Conservation (phyloP, 345 rosid genomes). For the Trapa bicornis region DNA sequence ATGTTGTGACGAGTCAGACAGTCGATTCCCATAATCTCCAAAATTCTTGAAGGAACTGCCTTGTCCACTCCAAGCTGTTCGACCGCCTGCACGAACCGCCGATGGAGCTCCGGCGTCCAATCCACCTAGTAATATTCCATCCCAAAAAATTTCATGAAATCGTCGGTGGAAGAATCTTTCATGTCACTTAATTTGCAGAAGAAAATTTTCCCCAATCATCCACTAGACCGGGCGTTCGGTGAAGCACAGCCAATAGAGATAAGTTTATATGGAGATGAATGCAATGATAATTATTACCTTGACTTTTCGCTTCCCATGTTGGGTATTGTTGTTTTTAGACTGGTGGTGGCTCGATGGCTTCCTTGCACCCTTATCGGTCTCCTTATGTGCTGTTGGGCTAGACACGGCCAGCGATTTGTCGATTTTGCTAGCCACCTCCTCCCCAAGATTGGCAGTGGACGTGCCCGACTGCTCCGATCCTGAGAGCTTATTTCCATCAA, state of each 20-base stretch:
- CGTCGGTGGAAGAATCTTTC: too few relatives aligned
- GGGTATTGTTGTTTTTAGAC: constrained; percentile 19
- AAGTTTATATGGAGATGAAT: neutral
- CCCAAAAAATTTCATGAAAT: neutral
- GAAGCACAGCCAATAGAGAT: too few relatives aligned
- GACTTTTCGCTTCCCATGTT: constrained; percentile 41
- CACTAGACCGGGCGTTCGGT: neutral
- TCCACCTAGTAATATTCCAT: constrained; percentile 45
- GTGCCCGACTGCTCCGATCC: constrained; percentile 4
- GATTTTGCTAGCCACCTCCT: constrained; percentile 27
- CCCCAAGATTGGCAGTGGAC: constrained; percentile 15
- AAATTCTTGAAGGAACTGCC: constrained; percentile 94
- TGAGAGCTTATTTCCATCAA: constrained; percentile 17
- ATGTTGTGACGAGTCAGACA: constrained; percentile 95
- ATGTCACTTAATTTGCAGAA: too few relatives aligned
- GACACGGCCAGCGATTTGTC: constrained; percentile 18
- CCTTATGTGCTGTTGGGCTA: constrained; percentile 15
- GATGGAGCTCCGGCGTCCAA: constrained; percentile 94
- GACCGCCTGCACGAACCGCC: constrained; percentile 93
- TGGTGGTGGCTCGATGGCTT: constrained; percentile 23
- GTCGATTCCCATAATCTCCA: constrained; percentile 73
- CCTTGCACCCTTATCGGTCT: constrained; percentile 31
- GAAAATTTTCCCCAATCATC: too few relatives aligned
- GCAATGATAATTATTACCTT: constrained; percentile 23
- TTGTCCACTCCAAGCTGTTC: constrained; percentile 92